A percentile compares a stretch with the other conserved stretches of the same genome.
Evolutionary conservation across 495 filamentous ascomycete genomes (phyloP).

Genomic region (Xylaria grammica): DNA sequence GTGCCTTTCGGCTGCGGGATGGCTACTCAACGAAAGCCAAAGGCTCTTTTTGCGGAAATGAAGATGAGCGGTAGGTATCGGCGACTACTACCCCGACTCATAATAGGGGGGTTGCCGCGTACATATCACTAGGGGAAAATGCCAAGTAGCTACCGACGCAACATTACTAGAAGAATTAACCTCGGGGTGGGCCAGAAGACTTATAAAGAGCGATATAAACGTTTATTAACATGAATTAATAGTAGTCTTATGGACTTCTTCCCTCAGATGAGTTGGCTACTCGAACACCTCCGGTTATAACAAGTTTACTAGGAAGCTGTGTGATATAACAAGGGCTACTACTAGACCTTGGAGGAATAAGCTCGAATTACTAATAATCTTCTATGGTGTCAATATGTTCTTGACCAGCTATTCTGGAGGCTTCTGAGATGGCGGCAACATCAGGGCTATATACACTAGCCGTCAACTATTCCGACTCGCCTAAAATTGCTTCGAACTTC

Average conservation of each 20-base stretch:
- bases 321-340: no score
- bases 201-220: constrained; percentile 35
- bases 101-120: constrained; percentile 41
- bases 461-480: no score
- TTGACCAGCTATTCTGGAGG: no score
- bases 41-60: constrained; percentile 38
- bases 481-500: no score
- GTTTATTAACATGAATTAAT: constrained; percentile 38
- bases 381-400: no score
- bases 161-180: constrained; percentile 13
- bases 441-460: no score
- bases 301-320: constrained; percentile 40
- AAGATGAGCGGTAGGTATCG: constrained; percentile 40
- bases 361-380: no score
- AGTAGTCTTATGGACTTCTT: constrained; percentile 48
- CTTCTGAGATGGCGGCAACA: no score
- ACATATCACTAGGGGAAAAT: constrained; percentile 45
- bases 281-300: constrained; percentile 48
- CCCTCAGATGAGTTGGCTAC: constrained; percentile 42
- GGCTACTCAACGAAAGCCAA: constrained; percentile 39
- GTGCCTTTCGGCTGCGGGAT: constrained; percentile 42
- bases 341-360: no score
- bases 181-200: constrained; percentile 33
- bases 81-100: constrained; percentile 43
- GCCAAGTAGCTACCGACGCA: constrained; percentile 35